Evolutionary conservation across 768 basidiomycete species (phyloP).

Genomic region (Neoboletus subvelutipes): DNA sequence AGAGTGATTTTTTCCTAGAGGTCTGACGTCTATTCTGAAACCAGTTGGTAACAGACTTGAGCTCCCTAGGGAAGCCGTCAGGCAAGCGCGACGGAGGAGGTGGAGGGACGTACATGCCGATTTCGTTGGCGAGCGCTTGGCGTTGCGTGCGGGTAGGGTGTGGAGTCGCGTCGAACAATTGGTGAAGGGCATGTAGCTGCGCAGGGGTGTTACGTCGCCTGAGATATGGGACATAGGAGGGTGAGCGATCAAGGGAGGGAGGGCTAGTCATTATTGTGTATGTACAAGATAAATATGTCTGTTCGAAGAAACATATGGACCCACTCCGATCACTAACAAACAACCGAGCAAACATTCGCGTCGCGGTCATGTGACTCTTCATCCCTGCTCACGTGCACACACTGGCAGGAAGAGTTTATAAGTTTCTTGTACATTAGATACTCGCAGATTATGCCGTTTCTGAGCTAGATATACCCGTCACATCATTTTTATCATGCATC

Average conservation of each 20-base stretch:
- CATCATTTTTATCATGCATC: slow-evolving; percentile 1
- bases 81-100: background rate
- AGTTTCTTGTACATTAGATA: slow-evolving; percentile 1
- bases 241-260: background rate
- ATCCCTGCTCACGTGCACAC: slow-evolving; percentile 20
- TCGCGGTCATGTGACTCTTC: slow-evolving; percentile 28
- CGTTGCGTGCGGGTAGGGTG: slow-evolving; percentile 47
- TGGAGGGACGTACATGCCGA: slow-evolving; percentile 34
- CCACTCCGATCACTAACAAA: slow-evolving; percentile 22
- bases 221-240: slow-evolving; percentile 26
- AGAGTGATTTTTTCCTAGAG: slow-evolving; percentile 22
- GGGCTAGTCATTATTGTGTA: slow-evolving; percentile 9
- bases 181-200: slow-evolving; percentile 37
- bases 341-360: slow-evolving; percentile 12
- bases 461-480: slow-evolving; percentile 1
- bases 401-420: background rate
- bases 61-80: slow-evolving; percentile 45
- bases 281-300: slow-evolving; percentile 2
- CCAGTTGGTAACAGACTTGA: slow-evolving; percentile 74
- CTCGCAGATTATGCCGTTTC: slow-evolving; percentile 8
- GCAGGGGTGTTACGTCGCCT: slow-evolving; percentile 33
- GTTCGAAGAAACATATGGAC: slow-evolving; percentile 13
- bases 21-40: slow-evolving; percentile 80
- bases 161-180: slow-evolving; percentile 35
- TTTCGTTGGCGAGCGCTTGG: slow-evolving; percentile 37